phyloP scores from a whole-genome alignment of 2,329 filamentous ascomycete genomes.

The Alternaria triticina region DNA sequence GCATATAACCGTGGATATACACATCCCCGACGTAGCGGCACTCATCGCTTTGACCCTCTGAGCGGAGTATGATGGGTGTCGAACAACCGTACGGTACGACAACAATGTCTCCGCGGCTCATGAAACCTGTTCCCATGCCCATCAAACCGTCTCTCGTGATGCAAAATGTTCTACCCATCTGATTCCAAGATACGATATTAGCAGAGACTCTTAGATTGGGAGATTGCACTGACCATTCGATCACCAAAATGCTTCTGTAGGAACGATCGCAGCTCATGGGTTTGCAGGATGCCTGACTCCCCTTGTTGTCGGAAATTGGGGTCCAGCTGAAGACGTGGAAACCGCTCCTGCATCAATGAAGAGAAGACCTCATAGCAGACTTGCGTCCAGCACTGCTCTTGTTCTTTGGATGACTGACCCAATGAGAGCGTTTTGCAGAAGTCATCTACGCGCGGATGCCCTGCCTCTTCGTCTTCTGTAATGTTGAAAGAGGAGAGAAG shows the following conservation, averaged over 20 bases:
- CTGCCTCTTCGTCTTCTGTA: not conserved
- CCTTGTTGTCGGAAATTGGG: not conserved
- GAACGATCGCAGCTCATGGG: not conserved
- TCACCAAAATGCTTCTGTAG: not conserved
- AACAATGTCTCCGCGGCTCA: not conserved
- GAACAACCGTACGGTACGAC: not conserved
- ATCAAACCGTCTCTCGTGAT: not conserved
- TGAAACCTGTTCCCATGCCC: not conserved
- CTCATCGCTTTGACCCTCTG: not conserved
- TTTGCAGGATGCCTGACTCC: too few species aligned
- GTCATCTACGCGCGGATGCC: not conserved
- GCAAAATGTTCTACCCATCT: not conserved
- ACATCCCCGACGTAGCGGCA: not conserved
- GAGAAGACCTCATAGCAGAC: not conserved
- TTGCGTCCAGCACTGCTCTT: too few species aligned
- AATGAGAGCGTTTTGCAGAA: not conserved
- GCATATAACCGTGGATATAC: not conserved
- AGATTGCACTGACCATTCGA: not conserved
- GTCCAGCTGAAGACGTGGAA: not conserved
- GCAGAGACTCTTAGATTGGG: too few species aligned
- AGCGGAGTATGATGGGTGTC: not conserved
- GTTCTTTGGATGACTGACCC: not conserved
- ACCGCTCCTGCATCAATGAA: not conserved
- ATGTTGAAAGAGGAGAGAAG: not conserved
- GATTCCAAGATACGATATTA: too few species aligned